Evolutionary conservation across 1,139 yeast species (phyloP).

Genomic region (Yamadazyma membranifaciens): DNA sequence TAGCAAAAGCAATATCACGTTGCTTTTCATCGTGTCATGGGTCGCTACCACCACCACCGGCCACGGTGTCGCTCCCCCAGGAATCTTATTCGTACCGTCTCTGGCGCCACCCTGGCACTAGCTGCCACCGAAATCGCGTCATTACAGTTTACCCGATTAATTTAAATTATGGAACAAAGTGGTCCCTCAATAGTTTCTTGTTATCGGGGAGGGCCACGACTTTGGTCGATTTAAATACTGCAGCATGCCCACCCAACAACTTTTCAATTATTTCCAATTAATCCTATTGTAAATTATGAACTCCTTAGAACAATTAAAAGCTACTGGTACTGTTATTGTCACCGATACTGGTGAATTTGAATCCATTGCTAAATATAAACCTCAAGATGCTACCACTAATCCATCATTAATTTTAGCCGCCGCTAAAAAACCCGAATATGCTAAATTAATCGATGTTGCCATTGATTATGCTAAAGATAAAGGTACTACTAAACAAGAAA

Average conservation of each 20-base stretch:
- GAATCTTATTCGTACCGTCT: too few relatives aligned
- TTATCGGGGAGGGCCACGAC: too few relatives aligned
- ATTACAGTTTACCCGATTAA: conserved; percentile 3
- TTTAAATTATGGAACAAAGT: conserved; percentile 2
- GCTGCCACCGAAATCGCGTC: background rate
- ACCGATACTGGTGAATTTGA: conserved; percentile 99
- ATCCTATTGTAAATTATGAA: conserved; percentile 23
- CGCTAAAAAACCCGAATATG: conserved; percentile 84
- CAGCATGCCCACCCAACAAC: too few relatives aligned
- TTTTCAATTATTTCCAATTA: background rate
- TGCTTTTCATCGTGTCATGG: background rate
- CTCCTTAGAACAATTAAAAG: conserved; percentile 91
- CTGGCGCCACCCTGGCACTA: conserved; percentile 1
- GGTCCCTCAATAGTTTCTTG: background rate
- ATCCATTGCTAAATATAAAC: conserved; percentile 94
- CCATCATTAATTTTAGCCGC: conserved; percentile 98
- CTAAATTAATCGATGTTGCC: conserved; percentile 86
- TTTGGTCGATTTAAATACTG: too few relatives aligned
- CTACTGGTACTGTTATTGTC: conserved; percentile 93
- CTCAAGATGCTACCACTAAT: conserved; percentile 99
- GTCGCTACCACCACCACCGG: too few relatives aligned
- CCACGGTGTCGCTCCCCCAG: too few relatives aligned
- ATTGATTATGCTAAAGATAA: conserved; percentile 78
- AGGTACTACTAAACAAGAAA: conserved; percentile 47
- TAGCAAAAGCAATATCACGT: background rate